Base-by-base conservation (phyloP, 345 rosid species). In the Pistacia vera region DNA sequence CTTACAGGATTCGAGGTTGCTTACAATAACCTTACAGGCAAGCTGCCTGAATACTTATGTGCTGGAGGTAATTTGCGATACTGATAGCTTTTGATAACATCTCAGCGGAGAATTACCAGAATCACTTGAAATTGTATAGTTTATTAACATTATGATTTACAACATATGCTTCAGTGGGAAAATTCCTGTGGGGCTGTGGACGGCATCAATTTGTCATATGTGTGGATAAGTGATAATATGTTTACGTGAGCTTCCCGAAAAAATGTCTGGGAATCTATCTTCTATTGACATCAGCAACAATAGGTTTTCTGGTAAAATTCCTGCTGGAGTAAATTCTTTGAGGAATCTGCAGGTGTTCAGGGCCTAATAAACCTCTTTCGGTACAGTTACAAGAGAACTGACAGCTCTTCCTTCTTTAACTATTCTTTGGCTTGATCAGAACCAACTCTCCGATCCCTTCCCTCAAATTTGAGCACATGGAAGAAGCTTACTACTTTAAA, bases 161-260 rank as follows among this genome's bases (percentile, higher is more conserved):
- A 79, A 74, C 28, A 89, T n/a, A 89, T 72, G 72, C 9, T 82
- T 89, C 58, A 55, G 74, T 1, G 92, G 96, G 36, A 77, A 71
- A 4, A 64, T 88, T 63, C 96, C 92, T 36, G 65, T 18, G 14
- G 92, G 88, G 25, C 57, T 91, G 16, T 91, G 91, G 96, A 84
- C 70, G 25, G 75, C 68, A 5, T 33, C 2, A 18, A 67, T 58
- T 63, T 91, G 74, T 48, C 58, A 11, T 1, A 0, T 9, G 11
- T 91, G 30, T 35, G 33, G 36, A 25, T 88, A 59, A 71, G 77
- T 12, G 76, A 80, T 35, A 89, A 91, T 38, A 52, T 16, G 74
- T 81, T 91, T 68, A 63, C 84, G 92, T 22, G 74, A 88, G 81
- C 88, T 89, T 73, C 93, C 92, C 0, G 28, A 8, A 11, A 76